Base-by-base conservation (phyloP, 768 basidiomycete genomes). In the Terana coerulea region DNA sequence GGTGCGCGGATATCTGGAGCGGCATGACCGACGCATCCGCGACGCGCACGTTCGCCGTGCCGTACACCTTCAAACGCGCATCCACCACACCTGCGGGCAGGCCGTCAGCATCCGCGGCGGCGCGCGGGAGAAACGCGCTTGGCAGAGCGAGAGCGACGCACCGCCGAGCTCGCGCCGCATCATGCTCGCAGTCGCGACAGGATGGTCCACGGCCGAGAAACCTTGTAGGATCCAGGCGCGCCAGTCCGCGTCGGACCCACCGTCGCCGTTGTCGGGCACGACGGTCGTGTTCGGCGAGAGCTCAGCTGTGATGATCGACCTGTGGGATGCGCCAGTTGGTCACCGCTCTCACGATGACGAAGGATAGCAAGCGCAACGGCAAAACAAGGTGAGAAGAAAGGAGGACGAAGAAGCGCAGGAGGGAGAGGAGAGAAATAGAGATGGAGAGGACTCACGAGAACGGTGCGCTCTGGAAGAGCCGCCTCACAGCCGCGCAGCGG, bases 51-150 rank as follows among this genome's bases (percentile, higher is more conserved):
- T 83, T 83, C 29, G 68, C 61, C 17, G 69, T 59, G 17, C 80
- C 81, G 60, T 83, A 78, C 1, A 83, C 80, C 47, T 65, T 65
- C 21, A 84, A 66, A 21, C 74, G 65, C 39, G 73, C 67, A 59
- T 79, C 73, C 30, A 83, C 80, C 26, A 84, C 80, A 41, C 80
- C 80, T n/a, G 70, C 77, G 22, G n/a, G n/a, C n/a, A n/a, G n/a
- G n/a, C n/a, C n/a, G n/a, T n/a, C 54, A 77, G 21, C 15, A 14
- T 9, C 30, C 2, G 25, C 29, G 7, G 22, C 30, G 34, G 31
- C 19, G n/a, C 28, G 31, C 8, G 15, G 15, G 15, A 33, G 31
- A 33, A 33, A 15, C 31, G 31, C 15, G 8, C 15, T 33, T 33
- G 15, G 8, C 15, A 33, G 8, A 24, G 14, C 12, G 11, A 19